A percentile compares a stretch with the other conserved stretches of the same genome.
Conservation (phyloP, 2,329 filamentous ascomycete species). For the Talaromyces piceae region DNA sequence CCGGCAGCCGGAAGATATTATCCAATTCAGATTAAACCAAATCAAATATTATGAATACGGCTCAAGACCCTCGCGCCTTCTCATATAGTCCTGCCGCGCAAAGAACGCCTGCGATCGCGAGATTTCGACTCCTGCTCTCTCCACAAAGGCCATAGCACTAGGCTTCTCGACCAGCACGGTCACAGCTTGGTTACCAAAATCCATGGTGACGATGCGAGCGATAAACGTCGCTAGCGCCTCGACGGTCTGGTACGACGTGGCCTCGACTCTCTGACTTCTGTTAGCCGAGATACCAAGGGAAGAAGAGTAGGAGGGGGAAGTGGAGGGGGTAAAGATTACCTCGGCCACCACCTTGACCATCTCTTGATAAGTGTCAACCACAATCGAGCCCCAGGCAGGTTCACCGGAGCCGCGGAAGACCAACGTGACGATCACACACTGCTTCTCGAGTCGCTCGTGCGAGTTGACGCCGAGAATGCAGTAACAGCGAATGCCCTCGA, state of each 20-base stretch:
- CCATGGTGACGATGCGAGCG: constrained; percentile 39
- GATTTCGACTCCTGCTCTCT: constrained; percentile 42
- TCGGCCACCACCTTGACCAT: constrained; percentile 33
- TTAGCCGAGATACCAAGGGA: constrained; percentile 5
- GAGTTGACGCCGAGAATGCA: constrained; percentile 47
- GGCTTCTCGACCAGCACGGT: constrained; percentile 45
- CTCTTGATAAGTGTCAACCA: constrained; percentile 32
- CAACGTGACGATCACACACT: constrained; percentile 39
- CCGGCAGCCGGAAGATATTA: background rate
- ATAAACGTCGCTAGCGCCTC: constrained; percentile 45
- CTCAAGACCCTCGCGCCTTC: constrained; percentile 6
- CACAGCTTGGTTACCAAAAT: constrained; percentile 39
- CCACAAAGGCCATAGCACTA: constrained; percentile 44
- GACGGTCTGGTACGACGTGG: constrained; percentile 43
- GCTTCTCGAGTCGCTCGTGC: constrained; percentile 45
- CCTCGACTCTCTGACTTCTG: constrained; percentile 35
- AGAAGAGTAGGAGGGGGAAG: background rate
- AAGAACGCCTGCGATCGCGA: constrained; percentile 41
- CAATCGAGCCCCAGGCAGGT: constrained; percentile 24
- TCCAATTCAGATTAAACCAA: background rate
- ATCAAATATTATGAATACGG: background rate
- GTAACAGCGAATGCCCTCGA: constrained; percentile 38
- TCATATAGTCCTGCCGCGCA: constrained; percentile 16
- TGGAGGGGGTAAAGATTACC: constrained; percentile 18
- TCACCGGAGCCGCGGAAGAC: constrained; percentile 28